Evolutionary conservation across 495 filamentous ascomycete genomes (phyloP).

Genomic region (Talaromyces liani): DNA sequence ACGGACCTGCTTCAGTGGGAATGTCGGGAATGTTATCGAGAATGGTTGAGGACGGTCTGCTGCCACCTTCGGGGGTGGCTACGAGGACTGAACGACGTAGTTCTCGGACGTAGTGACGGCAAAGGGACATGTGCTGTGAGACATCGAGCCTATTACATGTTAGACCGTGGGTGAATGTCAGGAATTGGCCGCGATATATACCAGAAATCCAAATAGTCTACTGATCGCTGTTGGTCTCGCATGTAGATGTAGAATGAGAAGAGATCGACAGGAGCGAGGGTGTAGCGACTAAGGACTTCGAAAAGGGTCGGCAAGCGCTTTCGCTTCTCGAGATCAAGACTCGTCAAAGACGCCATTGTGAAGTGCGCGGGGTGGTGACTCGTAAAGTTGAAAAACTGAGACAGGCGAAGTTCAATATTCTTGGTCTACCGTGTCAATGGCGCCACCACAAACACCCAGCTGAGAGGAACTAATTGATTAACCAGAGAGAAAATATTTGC

Average conservation of each 20-base stretch:
- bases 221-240: conserved; percentile 94
- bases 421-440: background rate
- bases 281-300: conserved; percentile 87
- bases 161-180: conserved; percentile 50
- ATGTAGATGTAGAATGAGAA: conserved; percentile 99
- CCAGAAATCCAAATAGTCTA: conserved; percentile 99
- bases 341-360: conserved; percentile 3
- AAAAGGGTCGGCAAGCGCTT: conserved; percentile 90
- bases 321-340: conserved; percentile 29
- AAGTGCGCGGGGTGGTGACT: background rate
- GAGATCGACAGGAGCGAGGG: conserved; percentile 86
- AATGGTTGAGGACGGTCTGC: conserved; percentile 74
- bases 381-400: background rate
- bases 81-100: conserved; percentile 88
- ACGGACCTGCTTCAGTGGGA: conserved; percentile 40
- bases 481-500: background rate
- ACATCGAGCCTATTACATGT: conserved; percentile 78
- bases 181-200: conserved; percentile 53
- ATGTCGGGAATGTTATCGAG: conserved; percentile 61
- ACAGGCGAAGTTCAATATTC: background rate
- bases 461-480: background rate
- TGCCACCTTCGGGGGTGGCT: conserved; percentile 79
- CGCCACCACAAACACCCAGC: background rate
- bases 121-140: conserved; percentile 96
- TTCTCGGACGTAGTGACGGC: conserved; percentile 94